phyloP scores from a whole-genome alignment of 192 early-diverging fungal genomes.

The Coemansia sp. region DNA sequence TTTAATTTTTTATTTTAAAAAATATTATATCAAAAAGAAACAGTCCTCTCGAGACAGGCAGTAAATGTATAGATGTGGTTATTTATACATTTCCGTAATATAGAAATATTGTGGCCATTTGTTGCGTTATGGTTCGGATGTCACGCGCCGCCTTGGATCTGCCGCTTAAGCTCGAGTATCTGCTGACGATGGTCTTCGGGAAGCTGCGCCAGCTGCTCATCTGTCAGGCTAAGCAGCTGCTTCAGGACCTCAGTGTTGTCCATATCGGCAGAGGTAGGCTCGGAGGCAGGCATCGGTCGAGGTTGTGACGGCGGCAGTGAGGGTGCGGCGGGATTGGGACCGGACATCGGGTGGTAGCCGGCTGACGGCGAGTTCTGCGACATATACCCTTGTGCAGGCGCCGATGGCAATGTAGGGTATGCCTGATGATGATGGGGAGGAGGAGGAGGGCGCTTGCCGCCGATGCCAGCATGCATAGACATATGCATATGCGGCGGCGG shows the following conservation, averaged over 20 bases:
- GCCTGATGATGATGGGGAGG: neutral
- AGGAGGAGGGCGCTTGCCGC: constrained; percentile 1
- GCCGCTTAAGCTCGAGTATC: constrained; percentile 60
- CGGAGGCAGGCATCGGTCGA: constrained; percentile 8
- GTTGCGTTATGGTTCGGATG: no score
- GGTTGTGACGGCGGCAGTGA: constrained; percentile 2
- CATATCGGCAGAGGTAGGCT: constrained; percentile 36
- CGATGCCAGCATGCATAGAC: neutral
- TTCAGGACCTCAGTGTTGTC: constrained; percentile 68
- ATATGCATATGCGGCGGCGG: constrained; percentile 3
- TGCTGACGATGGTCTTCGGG: constrained; percentile 75
- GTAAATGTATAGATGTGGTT: no score
- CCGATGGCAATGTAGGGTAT: neutral
- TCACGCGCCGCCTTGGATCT: constrained; percentile 13
- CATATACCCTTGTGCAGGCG: neutral
- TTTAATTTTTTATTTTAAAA: no score
- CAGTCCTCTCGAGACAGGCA: no score
- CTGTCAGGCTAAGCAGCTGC: constrained; percentile 77
- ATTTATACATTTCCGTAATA: no score
- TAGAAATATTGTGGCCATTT: no score
- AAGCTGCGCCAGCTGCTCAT: constrained; percentile 74
- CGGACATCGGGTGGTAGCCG: no score
- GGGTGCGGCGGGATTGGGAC: neutral
- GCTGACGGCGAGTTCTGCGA: no score
- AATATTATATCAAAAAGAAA: no score